A percentile compares a stretch with the other conserved stretches of the same genome.
Evolutionary conservation across 768 basidiomycete genomes (phyloP).

Genomic region (Rhodotorula toruloides): DNA sequence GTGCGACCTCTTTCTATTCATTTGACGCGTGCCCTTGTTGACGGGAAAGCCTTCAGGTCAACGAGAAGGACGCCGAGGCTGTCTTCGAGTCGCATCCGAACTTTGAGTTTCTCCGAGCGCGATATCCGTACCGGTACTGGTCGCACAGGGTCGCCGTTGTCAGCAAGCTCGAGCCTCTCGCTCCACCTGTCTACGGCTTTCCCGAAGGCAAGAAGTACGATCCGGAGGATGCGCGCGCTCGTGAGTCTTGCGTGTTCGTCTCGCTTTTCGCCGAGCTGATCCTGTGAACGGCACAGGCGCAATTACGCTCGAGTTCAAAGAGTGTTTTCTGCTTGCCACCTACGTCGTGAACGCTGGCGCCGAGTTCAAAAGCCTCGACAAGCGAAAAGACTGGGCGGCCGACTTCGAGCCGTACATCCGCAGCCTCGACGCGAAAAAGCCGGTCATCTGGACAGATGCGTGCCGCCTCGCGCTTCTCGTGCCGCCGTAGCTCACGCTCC

Average conservation of each 20-base stretch:
- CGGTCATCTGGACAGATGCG: constrained; percentile 72
- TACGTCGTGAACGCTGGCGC: constrained; percentile 70
- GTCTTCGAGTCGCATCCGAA: background rate
- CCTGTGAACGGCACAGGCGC: constrained; percentile 51
- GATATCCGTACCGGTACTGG: constrained; percentile 39
- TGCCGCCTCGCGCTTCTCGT: background rate
- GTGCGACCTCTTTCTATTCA: constrained; percentile 47
- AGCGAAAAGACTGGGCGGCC: constrained; percentile 69
- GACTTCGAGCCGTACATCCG: constrained; percentile 70
- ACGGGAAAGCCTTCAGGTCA: constrained; percentile 53
- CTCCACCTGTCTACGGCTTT: constrained; percentile 17
- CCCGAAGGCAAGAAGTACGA: constrained; percentile 23
- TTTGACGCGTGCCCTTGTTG: too few species aligned
- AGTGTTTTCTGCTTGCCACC: constrained; percentile 59
- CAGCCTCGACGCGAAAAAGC: constrained; percentile 67
- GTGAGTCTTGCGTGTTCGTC: constrained; percentile 5
- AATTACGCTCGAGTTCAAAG: constrained; percentile 68
- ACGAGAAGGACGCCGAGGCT: constrained; percentile 20
- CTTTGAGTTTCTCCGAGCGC: constrained; percentile 15
- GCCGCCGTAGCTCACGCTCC: background rate
- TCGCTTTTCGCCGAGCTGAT: background rate
- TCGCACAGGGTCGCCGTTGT: constrained; percentile 62
- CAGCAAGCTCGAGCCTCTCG: constrained; percentile 65
- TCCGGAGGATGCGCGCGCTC: constrained; percentile 1
- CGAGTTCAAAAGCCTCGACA: constrained; percentile 61